Evolutionary conservation across 2,329 filamentous ascomycete genomes (phyloP).

Genomic region (Seiridium cupressi): DNA sequence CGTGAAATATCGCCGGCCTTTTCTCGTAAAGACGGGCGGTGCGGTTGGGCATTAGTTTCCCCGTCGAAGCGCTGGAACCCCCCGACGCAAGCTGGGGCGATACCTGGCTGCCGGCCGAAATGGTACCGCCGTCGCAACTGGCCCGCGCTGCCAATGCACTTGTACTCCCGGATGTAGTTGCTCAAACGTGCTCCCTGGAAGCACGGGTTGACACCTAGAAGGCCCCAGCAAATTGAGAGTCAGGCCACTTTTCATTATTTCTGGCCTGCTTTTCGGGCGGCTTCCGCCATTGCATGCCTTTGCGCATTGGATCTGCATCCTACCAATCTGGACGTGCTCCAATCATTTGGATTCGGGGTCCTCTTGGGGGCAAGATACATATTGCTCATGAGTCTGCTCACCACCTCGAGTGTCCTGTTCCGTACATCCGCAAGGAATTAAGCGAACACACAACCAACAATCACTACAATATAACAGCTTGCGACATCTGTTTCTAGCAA

Average conservation of each 20-base stretch:
- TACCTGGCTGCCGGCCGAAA: not conserved
- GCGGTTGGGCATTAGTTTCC: slow-evolving; percentile 6
- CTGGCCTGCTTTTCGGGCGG: slow-evolving; percentile 2
- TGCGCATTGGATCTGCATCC: not conserved
- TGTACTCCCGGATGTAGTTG: not conserved
- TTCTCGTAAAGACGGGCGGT: not conserved
- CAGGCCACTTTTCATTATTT: slow-evolving; percentile 5
- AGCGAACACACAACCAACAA: not conserved
- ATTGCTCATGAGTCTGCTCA: not conserved
- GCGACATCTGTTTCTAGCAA: not conserved
- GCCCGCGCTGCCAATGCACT: not conserved
- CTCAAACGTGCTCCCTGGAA: not conserved
- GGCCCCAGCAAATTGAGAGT: not conserved
- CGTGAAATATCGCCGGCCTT: not conserved
- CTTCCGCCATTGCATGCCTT: slow-evolving; percentile 1
- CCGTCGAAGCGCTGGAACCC: not conserved
- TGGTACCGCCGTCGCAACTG: not conserved
- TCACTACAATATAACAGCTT: not conserved
- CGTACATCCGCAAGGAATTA: not conserved
- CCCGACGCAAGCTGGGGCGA: not conserved
- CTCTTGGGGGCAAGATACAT: not conserved
- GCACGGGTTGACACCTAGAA: not conserved
- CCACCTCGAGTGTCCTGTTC: not conserved
- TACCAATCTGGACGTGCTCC: not conserved
- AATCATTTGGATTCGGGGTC: not conserved